phyloP scores from a whole-genome alignment of 768 basidiomycete genomes.

The Leucocoprinus leucothites region DNA sequence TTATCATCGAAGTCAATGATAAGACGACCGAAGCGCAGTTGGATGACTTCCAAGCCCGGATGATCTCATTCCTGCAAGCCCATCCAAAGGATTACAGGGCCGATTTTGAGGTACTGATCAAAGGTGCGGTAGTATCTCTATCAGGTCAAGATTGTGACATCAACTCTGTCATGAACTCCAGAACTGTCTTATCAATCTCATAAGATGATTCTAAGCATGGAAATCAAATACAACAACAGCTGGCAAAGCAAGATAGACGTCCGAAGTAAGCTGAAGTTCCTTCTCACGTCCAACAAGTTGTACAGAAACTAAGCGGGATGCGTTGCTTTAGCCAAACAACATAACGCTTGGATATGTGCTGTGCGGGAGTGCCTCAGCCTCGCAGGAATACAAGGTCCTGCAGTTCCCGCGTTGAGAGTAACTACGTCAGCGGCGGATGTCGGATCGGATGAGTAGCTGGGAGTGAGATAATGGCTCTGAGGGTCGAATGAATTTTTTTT shows the following conservation, averaged over 20 bases:
- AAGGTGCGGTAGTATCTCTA: not conserved
- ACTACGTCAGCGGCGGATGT: not conserved
- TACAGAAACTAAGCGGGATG: no score
- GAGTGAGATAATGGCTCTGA: no score
- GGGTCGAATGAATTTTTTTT: no score
- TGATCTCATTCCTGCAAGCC: not conserved
- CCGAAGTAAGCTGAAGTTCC: slow-evolving; percentile 1
- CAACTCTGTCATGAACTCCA: not conserved
- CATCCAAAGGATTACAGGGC: slow-evolving; percentile 4
- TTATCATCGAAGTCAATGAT: no score
- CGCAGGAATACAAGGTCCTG: not conserved
- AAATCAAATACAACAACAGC: slow-evolving; percentile 10
- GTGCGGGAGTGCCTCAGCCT: not conserved
- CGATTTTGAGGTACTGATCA: slow-evolving; percentile 3
- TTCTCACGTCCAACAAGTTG: no score
- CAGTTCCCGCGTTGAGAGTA: not conserved
- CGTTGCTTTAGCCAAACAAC: not conserved
- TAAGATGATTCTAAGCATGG: not conserved
- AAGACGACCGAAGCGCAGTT: no score
- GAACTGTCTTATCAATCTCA: not conserved
- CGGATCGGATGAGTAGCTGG: no score
- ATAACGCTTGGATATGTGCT: slow-evolving; percentile 2
- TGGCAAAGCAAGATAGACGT: not conserved
- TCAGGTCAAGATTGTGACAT: no score
- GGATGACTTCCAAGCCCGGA: not conserved